Evolutionary conservation across 2,329 filamentous ascomycete genomes (phyloP), one percentile per base, ranked within the genome.

Genomic region (Bipolaris sorokiniana): DNA sequence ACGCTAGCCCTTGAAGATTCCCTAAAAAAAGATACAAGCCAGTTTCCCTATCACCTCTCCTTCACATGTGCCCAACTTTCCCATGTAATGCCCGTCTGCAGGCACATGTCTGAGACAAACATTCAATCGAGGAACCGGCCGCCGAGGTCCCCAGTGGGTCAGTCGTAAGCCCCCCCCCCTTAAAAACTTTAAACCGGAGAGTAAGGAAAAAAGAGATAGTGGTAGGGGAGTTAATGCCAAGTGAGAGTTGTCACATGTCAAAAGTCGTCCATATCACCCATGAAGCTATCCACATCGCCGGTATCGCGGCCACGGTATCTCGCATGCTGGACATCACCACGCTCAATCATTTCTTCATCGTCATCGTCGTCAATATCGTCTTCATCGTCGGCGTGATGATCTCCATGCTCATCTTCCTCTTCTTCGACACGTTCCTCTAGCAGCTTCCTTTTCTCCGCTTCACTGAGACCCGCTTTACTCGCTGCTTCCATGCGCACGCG

Each of bases 221-320:
- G 13, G 47, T 20, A 34, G 15, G 23, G 3, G 28, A 31, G 10
- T 31, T 31, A 13, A 26, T 28, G 20, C 10, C 13, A 28, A 5
- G 26, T 16, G 11, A 11, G 16, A 9, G 7, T 7, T 18, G n/a
- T 41, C 31, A 36, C 10, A 23, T 34, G 37, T 67, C 55, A 75
- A 57, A 75, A 69, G 13, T 63, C 73, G 45, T 76, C 73, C 72
- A 76, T 75, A 26, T 63, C 64, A 16, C 73, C 73, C 48, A 75
- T 70, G 50, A 57, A 57, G 18, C 51, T 48, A 16, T 56, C 54
- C 4, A 31, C 28, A 31, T 56, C 54, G 18, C 37, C 38, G 3
- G 33, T 16, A 26, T 55, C 26, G n/a, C 26, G 16, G 9, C 38
- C 31, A 31, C 41, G 48, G 3, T 42, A n/a, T 11, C 36, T 51